Evolutionary conservation across 2,329 filamentous ascomycete species (phyloP), one percentile per base, ranked within the genome.

Genomic region (Phialophora macrospora): DNA sequence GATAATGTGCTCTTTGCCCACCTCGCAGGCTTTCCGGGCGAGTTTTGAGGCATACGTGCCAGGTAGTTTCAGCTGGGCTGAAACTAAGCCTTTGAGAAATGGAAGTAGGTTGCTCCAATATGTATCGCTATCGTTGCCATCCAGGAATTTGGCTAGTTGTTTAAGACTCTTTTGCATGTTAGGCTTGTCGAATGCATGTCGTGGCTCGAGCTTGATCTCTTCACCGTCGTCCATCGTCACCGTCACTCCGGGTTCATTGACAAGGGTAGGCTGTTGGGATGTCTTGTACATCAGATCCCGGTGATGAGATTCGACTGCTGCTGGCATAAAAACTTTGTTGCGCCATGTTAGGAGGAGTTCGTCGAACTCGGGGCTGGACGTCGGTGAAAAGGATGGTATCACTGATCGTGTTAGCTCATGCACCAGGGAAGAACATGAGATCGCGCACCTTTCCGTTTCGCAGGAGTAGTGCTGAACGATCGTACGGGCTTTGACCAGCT

Each of bases 271-370:
- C 46, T 75, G 73, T 54, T 77, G 74, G 44, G 74, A 77, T 34
- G 74, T 66, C 57, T 76, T 75, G 72, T 78, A 81, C 63, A 81
- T 76, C 52, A 79, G 74, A 48, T 72, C 74, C 65, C 74, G 75
- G 63, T 81, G 79, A 49, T 74, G 74, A 5, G 72, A 64, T 41
- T 73, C 71, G 4, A 82, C 75, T 44, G 75, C 75, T 56, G 74
- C 74, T 30, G 80, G 80, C 34, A 81, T 77, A 71, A 82, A 81
- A 57, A 81, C 73, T 48, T 78, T 75, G 66, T 80, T 71, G 68
- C 80, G 79, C 72, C 79, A 80, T 65, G 73, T 74, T 30, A 74
- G 70, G 34, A 82, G 75, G 56, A 77, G 72, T 51, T 76, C 69
- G 68, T 81, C 76, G 63, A 81, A 73, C 70, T 81, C 76, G 56